phyloP scores from a whole-genome alignment of 176 grass and related monocot genomes.

The Eremochloa ophiuroides region DNA sequence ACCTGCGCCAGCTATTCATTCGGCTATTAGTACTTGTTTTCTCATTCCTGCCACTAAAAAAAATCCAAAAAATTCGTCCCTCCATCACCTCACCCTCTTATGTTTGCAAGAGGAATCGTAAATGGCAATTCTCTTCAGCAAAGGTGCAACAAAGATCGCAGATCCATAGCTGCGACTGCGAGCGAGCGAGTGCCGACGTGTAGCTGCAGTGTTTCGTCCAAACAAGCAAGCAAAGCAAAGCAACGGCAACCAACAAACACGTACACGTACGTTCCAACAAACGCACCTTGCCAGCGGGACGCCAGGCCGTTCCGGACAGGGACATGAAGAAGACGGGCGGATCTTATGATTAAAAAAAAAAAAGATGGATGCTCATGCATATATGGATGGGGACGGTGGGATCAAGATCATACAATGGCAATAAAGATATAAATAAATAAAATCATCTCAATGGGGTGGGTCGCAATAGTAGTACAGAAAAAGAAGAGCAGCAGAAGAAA shows the following conservation, averaged over 20 bases:
- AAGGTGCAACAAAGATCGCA: neutral
- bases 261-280: neutral
- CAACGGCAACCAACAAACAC: neutral
- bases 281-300: neutral
- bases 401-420: slow-evolving; percentile 38
- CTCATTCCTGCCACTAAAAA: neutral
- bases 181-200: neutral
- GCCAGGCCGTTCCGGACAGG: neutral
- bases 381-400: neutral
- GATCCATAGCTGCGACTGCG: neutral
- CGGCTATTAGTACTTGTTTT: too few species aligned
- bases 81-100: neutral
- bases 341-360: slow-evolving; percentile 15
- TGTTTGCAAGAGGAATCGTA: too few species aligned
- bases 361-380: neutral
- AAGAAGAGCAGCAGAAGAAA: neutral
- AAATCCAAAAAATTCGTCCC: neutral
- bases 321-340: too few species aligned
- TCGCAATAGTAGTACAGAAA: neutral
- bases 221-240: neutral
- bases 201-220: neutral
- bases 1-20: neutral
- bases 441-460: slow-evolving; percentile 30
- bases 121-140: too few species aligned
- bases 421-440: slow-evolving; percentile 40